Evolutionary conservation across 1,284 basidiomycete genomes (phyloP), one percentile per base, ranked within the genome.

Genomic region (Xerocomus amazonicus): DNA sequence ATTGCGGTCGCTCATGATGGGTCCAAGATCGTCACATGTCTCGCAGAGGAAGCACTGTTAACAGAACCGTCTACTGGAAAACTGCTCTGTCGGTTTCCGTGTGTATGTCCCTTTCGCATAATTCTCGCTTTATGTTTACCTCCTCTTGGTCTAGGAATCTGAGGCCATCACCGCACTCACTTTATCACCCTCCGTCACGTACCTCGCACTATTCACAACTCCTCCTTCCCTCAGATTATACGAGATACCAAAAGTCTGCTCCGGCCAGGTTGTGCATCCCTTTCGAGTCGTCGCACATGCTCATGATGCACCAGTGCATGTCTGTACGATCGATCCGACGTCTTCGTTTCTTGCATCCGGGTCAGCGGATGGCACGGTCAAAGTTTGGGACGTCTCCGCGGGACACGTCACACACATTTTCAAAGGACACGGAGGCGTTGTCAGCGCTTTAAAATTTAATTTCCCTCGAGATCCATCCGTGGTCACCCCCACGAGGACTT

Each of bases 351-450:
- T 99, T 53, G 96, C 97, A 2, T 97, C 96, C 7, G 97, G 95
- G 1, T 90, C 93, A 9, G 91, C 94, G 5, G 97, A 99, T 61
- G 96, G 97, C 13, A 81, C 91, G 17, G 96, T 97, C 49, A 98
- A 98, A 75, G 90, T 99, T 9, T 99, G 94, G 93, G 90, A 98
- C 66, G 81, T 96, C 40, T 72, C 78, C 3, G 84, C 85, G 16
- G 96, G 93, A 9, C 95, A 87, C 67, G 83, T 91, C 36, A 99
- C 97, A 0, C 97, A 99, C 68, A 79, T 94, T 12, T 95, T 97
- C 76, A 90, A 90, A 62, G 96, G 96, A 9, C 97, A 98, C 63
- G 97, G 95, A 7, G 96, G 97, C 14, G 90, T 97, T 45, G 88
- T 98, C 59, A 92, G 90, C 54, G 90, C 97, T 9, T 74, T 97